These are phyloP conservation scores for Sporothrix euskadiensis DNA, from an alignment of 2,329 filamentous ascomycete genomes.

Conservation along the genomic window DNA sequence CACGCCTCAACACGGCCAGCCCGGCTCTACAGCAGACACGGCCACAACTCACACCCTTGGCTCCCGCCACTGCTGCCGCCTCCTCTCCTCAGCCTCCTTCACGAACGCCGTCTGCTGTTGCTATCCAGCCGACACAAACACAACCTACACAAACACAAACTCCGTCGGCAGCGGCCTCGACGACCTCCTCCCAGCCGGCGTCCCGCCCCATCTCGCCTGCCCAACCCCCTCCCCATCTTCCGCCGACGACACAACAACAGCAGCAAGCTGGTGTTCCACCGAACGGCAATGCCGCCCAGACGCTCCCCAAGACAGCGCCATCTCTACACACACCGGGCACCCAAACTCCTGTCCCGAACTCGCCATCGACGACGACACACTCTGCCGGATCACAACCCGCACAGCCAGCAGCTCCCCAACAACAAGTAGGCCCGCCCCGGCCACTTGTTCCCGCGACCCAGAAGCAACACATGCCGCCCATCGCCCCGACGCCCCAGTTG, in stretches of 20 bases:
- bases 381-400: not conserved
- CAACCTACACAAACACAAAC: not conserved
- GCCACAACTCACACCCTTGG: slow-evolving; percentile 1
- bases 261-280: not conserved
- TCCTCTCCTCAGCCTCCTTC: not conserved
- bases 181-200: not conserved
- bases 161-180: not conserved
- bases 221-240: not conserved
- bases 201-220: slow-evolving; percentile 20
- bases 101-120: not conserved
- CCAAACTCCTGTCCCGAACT: not conserved
- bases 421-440: slow-evolving; percentile 17
- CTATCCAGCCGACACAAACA: not conserved
- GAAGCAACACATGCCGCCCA: slow-evolving; percentile 21
- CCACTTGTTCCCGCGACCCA: slow-evolving; percentile 18
- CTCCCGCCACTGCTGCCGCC: not conserved
- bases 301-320: not conserved
- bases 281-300: not conserved
- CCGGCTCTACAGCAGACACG: slow-evolving; percentile 2
- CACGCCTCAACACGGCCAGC: not conserved
- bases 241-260: not conserved
- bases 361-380: slow-evolving; percentile 1
- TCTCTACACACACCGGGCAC: not conserved
- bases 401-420: not conserved
- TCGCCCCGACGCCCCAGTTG: not conserved